Evolutionary conservation across 306 rosid species (phyloP), one percentile per base, ranked within the genome.

Genomic region (Carpinus fangiana): DNA sequence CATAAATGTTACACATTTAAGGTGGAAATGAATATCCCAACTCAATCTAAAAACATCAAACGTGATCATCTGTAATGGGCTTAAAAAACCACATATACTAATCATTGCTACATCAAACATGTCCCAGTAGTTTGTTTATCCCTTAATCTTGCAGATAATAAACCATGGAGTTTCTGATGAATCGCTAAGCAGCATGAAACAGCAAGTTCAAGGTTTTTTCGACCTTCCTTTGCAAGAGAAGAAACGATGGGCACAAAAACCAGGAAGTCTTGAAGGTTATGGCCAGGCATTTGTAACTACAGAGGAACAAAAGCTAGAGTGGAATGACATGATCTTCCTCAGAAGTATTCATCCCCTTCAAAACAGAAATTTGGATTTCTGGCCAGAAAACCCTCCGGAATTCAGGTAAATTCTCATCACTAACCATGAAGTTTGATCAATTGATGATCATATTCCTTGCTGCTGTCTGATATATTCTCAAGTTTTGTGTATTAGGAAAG

Each of bases 321-420:
- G 90, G 90, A 87, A 84, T 82, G 90, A 87, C 81, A 84, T 84
- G 88, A 77, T 84, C 71, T 82, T 87, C 72, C 88, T 87, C 66
- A 79, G 79, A 74, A 73, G 34, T 31, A 31, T 81, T 78, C 80
- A 79, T 28, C 88, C 88, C 16, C 48, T 47, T 52, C 70, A 84
- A 54, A 71, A 57, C 38, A 74, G 88, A 73, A 80, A 84, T 10
- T 72, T 84, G 68, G 77, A 84, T 80, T 65, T 82, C 70, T 87
- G 90, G 90, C 88, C 90, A 23, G 81, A 87, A 74, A 87, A 82
- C 34, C 90, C 88, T 76, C 88, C 77, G 1, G 43, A 60, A 8
- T 87, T 87, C 77, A 82, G 86, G 90, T 87, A 68, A 48, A 61
- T 61, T 61, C 45, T 28, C 2, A 28, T 38, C 67, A 31, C 34